Conservation (phyloP, 352 stramenopile genomes). For the Aphanomyces euteiches region DNA sequence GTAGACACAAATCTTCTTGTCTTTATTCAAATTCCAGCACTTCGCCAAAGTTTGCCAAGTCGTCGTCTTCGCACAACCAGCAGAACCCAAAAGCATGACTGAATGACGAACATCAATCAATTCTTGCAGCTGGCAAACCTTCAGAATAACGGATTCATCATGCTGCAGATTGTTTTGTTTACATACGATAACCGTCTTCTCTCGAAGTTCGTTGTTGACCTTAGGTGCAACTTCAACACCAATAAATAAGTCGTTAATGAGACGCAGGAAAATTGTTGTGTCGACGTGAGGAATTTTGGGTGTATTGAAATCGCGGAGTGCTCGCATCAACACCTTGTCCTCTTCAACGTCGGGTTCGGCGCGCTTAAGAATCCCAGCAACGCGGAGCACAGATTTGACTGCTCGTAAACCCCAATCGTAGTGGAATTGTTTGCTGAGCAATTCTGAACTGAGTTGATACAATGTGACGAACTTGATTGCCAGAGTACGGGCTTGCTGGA, state of each 20-base stretch:
- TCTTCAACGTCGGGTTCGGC: slow-evolving; percentile 78
- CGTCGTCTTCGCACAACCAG: slow-evolving; percentile 80
- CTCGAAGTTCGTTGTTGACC: slow-evolving; percentile 89
- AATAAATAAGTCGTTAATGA: slow-evolving; percentile 88
- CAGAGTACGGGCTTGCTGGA: slow-evolving; percentile 81
- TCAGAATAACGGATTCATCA: slow-evolving; percentile 83
- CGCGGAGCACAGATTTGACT: slow-evolving; percentile 85
- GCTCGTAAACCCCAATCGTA: slow-evolving; percentile 87
- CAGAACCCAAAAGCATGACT: slow-evolving; percentile 79
- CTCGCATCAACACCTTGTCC: slow-evolving; percentile 85
- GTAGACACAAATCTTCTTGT: slow-evolving; percentile 87
- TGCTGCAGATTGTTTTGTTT: slow-evolving; percentile 84
- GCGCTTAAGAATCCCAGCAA: slow-evolving; percentile 80
- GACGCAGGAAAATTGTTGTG: slow-evolving; percentile 81
- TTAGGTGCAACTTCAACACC: slow-evolving; percentile 93
- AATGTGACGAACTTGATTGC: slow-evolving; percentile 92
- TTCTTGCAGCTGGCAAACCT: slow-evolving; percentile 84
- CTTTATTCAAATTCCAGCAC: slow-evolving; percentile 83
- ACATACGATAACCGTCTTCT: slow-evolving; percentile 89
- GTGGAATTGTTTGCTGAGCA: slow-evolving; percentile 90
- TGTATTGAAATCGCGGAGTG: slow-evolving; percentile 83
- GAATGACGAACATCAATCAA: slow-evolving; percentile 86
- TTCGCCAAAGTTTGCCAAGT: slow-evolving; percentile 83
- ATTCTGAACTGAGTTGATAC: slow-evolving; percentile 77
- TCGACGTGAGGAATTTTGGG: slow-evolving; percentile 85